Evolutionary conservation across 169 alveolate genomes (phyloP).

Genomic region (Plasmodium gaboni): DNA sequence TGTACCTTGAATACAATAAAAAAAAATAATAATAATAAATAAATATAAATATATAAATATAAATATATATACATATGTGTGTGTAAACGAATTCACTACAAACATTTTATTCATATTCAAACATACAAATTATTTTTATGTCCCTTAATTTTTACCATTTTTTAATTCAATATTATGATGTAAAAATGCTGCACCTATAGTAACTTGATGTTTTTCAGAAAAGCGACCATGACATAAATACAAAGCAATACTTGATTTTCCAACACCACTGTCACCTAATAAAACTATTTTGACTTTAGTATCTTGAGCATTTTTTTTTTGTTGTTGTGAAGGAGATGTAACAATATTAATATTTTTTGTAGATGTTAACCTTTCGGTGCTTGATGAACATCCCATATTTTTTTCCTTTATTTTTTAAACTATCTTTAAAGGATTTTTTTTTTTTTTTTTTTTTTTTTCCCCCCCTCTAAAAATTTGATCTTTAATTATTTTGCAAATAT

Average conservation of each 20-base stretch:
- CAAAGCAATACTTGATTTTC: slow-evolving; percentile 91
- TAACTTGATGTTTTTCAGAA: slow-evolving; percentile 90
- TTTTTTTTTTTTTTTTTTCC: not conserved
- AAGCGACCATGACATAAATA: slow-evolving; percentile 91
- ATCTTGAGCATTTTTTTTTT: slow-evolving; percentile 52
- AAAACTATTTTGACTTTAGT: slow-evolving; percentile 87
- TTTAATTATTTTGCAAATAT: too few species aligned
- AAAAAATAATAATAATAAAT: not conserved
- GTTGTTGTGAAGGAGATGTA: slow-evolving; percentile 18
- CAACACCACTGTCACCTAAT: slow-evolving; percentile 94
- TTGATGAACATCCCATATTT: slow-evolving; percentile 77
- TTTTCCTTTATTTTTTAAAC: slow-evolving; percentile 20
- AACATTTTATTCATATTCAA: not conserved
- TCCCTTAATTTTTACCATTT: slow-evolving; percentile 69
- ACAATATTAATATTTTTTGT: slow-evolving; percentile 41
- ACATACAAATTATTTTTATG: not conserved
- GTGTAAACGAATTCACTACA: not conserved
- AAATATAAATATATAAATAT: not conserved
- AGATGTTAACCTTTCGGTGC: slow-evolving; percentile 32
- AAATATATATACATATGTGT: not conserved
- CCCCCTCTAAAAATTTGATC: too few species aligned
- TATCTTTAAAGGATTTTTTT: not conserved
- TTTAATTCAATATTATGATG: slow-evolving; percentile 85
- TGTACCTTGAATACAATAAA: slow-evolving; percentile 72
- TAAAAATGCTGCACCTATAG: slow-evolving; percentile 93